phyloP scores from a whole-genome alignment of 192 early-diverging fungal species.

The Rhizoclosmatium sp. region DNA sequence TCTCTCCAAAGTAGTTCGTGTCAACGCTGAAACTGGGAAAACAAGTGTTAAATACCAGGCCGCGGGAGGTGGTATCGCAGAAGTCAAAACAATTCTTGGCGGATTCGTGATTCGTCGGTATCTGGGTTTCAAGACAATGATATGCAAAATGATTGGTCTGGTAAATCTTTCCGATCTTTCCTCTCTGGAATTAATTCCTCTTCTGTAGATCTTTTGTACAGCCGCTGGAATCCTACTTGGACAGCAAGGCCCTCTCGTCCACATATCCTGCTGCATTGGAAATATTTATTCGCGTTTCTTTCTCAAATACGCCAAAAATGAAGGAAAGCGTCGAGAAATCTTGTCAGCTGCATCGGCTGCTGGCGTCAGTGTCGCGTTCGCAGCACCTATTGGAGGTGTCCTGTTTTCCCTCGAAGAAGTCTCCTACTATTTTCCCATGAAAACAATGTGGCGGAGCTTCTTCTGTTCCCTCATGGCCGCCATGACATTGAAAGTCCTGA shows the following conservation, averaged over 20 bases:
- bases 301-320: constrained; percentile 74
- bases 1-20: not conserved
- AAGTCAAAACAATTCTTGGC: constrained; percentile 91
- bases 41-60: constrained; percentile 45
- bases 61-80: constrained; percentile 75
- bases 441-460: constrained; percentile 93
- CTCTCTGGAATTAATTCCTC: not conserved
- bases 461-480: constrained; percentile 91
- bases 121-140: constrained; percentile 80
- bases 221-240: constrained; percentile 48
- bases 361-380: constrained; percentile 95
- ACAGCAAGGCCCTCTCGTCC: constrained; percentile 85
- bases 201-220: constrained; percentile 40
- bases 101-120: constrained; percentile 93
- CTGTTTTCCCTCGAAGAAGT: constrained; percentile 82
- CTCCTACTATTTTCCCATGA: constrained; percentile 86
- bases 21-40: not conserved
- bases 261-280: constrained; percentile 88
- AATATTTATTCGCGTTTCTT: constrained; percentile 83
- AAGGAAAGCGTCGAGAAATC: constrained; percentile 59
- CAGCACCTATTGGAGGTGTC: constrained; percentile 88
- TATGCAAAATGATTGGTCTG: constrained; percentile 83
- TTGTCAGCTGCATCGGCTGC: constrained; percentile 66
- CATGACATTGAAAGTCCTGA: constrained; percentile 79
- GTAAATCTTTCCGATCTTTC: constrained; percentile 44